Base-by-base conservation (phyloP, 768 basidiomycete species). In the Sporobolomyces pararoseus region DNA sequence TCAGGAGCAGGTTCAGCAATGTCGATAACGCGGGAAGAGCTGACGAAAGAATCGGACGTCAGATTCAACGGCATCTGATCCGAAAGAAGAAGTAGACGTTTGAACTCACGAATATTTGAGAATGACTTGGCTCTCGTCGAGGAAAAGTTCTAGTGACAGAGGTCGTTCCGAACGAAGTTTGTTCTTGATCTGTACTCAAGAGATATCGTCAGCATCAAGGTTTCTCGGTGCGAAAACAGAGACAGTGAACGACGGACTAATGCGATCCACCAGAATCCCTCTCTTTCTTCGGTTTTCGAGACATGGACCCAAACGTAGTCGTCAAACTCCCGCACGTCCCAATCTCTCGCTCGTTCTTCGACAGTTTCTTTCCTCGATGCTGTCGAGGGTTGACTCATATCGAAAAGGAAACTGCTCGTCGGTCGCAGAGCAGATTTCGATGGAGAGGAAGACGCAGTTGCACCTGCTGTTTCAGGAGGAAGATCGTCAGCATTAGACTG, bases 231-330 rank as follows among this genome's bases (percentile, higher is more conserved):
- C 39, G 16, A 37, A 9, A 0, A 7, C 1, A 12, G 29, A 14
- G 7, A 17, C 1, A 13, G 13, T 0, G 13, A n/a, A 6, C 13
- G n/a, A 50, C 32, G 9, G 4, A 70, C 68, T 42, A 50, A 25
- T 3, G 39, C 68, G 3, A 60, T 49, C 68, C 68, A 70, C 68
- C 68, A 70, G 29, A 65, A 70, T 7, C 68, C 63, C 7, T 32
- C 52, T 31, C 50, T 29, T 19, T 21, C 54, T 17, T 5, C 57
- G 0, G 25, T 52, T 13, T 27, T 35, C 58, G 27, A n/a, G 4
- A 70, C 31, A n/a, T 70, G 68, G 3, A 47, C 52, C 68, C 68
- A 70, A 3, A 70, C 25, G 1, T 46, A 17, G 32, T 59, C 16
- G 7, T 51, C 51, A 34, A 53, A 35, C 37, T n/a, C 23, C 50